Base-by-base conservation (phyloP, 2,329 filamentous ascomycete species). In the Trichoderma lentiforme region DNA sequence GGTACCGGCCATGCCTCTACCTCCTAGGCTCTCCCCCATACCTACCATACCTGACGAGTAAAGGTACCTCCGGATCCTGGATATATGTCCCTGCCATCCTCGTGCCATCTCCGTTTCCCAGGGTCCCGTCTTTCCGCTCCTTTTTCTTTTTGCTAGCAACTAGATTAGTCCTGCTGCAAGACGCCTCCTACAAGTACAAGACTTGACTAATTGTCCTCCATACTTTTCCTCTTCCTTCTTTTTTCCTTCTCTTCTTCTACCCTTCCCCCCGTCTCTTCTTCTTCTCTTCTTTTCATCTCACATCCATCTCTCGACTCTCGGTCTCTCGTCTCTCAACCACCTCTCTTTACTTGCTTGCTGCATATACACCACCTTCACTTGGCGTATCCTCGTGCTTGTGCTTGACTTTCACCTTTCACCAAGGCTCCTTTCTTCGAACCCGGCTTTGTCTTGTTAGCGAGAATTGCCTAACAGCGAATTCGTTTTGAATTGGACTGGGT, bases 51-150 rank as follows among this genome's bases (percentile, higher is more conserved):
- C 34, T 39, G 26, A 30, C 57, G 28, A 36, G 34, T 36, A 36
- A 36, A 18, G 26, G 57, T 32, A 58, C 65, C 65, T 70, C 66
- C 66, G 57, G 57, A 61, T 61, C 57, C 66, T 70, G 66, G 66
- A 53, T 63, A 62, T 39, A 70, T 63, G 68, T 62, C 69, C 53
- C 61, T 74, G 73, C 71, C 74, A 72, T 74, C 72, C 74, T 74
- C 72, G 70, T 71, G 69, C 61, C 69, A 71, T 62, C 71, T 72
- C 66, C 66, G 71, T 72, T 70, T 71, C 53, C 61, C 66, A 72
- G 71, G 71, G 71, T 72, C 71, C 68, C 47, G 60, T 58, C 60
- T 64, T 64, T 62, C 65, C 43, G 62, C 69, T 68, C 69, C 69
- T 73, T 73, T 73, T 73, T 51, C 61, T 73, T 71, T 64, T 67